phyloP scores from a whole-genome alignment of 2,329 filamentous ascomycete species.

The Aschersonia sp. region DNA sequence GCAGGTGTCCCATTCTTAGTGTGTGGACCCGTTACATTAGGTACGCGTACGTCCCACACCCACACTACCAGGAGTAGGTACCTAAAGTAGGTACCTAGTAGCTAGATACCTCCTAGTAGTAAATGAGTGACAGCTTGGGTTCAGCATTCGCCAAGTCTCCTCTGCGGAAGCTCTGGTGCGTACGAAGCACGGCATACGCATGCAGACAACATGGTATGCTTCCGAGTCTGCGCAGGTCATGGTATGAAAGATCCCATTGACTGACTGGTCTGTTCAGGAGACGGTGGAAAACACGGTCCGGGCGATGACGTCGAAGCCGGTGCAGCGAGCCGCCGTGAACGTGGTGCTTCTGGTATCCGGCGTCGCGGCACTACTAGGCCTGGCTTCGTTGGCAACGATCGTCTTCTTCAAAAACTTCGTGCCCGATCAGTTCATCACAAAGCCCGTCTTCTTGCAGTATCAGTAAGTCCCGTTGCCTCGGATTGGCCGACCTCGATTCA shows the following conservation, averaged over 20 bases:
- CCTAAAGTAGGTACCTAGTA: too few relatives aligned
- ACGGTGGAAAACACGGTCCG: constrained; percentile 20
- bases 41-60: too few relatives aligned
- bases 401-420: constrained; percentile 42
- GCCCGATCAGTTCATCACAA: constrained; percentile 35
- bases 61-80: too few relatives aligned
- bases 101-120: too few relatives aligned
- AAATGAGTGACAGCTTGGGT: too few relatives aligned
- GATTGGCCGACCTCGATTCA: not conserved
- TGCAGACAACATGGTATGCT: not conserved
- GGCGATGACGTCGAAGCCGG: constrained; percentile 32
- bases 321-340: constrained; percentile 34
- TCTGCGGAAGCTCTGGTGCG: not conserved
- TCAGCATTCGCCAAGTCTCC: not conserved
- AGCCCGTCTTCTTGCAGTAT: constrained; percentile 43
- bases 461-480: constrained; percentile 25
- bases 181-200: not conserved
- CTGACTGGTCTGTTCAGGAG: constrained; percentile 12
- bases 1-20: too few relatives aligned
- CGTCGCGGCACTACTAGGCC: constrained; percentile 27
- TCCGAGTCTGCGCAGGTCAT: not conserved
- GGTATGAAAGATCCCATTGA: not conserved
- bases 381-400: constrained; percentile 33
- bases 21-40: too few relatives aligned
- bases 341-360: constrained; percentile 27